These are phyloP conservation scores for Penicillium hordei DNA, from an alignment of 2,329 filamentous ascomycete genomes.

Conservation along the genomic window DNA sequence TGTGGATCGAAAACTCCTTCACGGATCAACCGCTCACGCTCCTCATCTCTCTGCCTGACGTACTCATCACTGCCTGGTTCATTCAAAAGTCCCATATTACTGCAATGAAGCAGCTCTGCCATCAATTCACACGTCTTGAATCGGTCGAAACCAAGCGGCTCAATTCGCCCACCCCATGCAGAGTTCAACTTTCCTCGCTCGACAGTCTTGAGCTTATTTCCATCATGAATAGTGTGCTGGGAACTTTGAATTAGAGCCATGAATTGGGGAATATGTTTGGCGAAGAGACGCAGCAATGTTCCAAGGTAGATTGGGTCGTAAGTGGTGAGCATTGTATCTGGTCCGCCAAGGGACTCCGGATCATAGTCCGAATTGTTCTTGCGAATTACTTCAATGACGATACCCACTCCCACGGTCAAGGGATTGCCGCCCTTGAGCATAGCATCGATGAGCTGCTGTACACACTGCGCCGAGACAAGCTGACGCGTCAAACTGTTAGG, in stretches of 20 bases:
- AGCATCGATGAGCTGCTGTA: constrained; percentile 79
- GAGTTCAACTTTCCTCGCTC: constrained; percentile 75
- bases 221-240: constrained; percentile 57
- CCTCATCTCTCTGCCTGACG: constrained; percentile 73
- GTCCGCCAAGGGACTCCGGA: constrained; percentile 79
- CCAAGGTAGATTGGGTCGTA: constrained; percentile 95
- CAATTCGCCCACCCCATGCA: constrained; percentile 86
- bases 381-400: constrained; percentile 95
- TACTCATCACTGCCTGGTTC: constrained; percentile 86
- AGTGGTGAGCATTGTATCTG: constrained; percentile 74
- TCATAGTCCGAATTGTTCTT: constrained; percentile 99
- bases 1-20: constrained; percentile 67
- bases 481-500: constrained; percentile 96
- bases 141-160: constrained; percentile 92
- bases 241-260: constrained; percentile 85
- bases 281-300: constrained; percentile 83
- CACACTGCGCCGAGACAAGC: constrained; percentile 81
- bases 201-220: constrained; percentile 59
- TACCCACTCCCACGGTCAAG: constrained; percentile 91
- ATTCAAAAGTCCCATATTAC: constrained; percentile 96
- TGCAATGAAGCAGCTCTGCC: constrained; percentile 95
- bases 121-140: constrained; percentile 99
- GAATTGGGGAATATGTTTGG: constrained; percentile 87
- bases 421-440: constrained; percentile 95
- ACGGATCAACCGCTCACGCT: constrained; percentile 74